A percentile compares a stretch with the other conserved stretches of the same genome.
These are phyloP conservation scores for Microcyclospora tardicrescens DNA, from an alignment of 2,329 filamentous ascomycete genomes.

Conservation along the genomic window DNA sequence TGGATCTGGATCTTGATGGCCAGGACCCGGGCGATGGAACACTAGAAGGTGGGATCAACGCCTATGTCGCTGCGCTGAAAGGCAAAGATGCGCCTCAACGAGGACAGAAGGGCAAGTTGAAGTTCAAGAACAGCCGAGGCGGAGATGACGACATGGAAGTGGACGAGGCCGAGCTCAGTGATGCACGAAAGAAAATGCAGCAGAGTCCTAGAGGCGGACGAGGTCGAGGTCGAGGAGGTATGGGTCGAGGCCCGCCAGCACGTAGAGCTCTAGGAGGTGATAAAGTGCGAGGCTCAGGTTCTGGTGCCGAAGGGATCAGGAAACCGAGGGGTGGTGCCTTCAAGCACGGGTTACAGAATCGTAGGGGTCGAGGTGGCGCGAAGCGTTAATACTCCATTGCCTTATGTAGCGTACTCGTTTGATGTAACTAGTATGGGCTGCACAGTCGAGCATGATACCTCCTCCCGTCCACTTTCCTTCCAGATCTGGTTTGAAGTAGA, in stretches of 20 bases:
- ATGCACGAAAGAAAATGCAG: conserved; percentile 12
- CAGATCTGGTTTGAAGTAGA: too few species aligned
- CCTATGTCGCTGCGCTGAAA: conserved; percentile 48
- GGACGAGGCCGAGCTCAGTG: conserved; percentile 28
- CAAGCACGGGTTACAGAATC: conserved; percentile 8
- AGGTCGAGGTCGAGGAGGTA: conserved; percentile 2
- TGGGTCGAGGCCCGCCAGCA: conserved; percentile 1
- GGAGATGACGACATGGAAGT: conserved; percentile 33
- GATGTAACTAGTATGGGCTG: too few species aligned
- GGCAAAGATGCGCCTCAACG: conserved; percentile 45
- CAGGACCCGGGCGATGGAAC: conserved; percentile 26
- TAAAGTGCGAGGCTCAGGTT: not conserved
- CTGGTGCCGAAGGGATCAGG: not conserved
- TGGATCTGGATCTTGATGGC: conserved; percentile 44
- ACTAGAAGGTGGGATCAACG: conserved; percentile 42
- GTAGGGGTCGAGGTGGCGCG: conserved; percentile 1
- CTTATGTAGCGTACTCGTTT: too few species aligned
- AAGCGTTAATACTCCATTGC: too few species aligned
- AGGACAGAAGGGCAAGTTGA: conserved; percentile 47
- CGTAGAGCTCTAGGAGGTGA: conserved; percentile 3
- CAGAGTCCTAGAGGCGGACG: conserved; percentile 11
- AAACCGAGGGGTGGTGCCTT: conserved; percentile 1
- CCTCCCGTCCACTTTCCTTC: too few species aligned
- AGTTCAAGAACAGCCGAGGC: conserved; percentile 41
- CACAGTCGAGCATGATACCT: too few species aligned